phyloP scores from a whole-genome alignment of 805 yeast species.

The Cyberlindnera misumaiensis region DNA sequence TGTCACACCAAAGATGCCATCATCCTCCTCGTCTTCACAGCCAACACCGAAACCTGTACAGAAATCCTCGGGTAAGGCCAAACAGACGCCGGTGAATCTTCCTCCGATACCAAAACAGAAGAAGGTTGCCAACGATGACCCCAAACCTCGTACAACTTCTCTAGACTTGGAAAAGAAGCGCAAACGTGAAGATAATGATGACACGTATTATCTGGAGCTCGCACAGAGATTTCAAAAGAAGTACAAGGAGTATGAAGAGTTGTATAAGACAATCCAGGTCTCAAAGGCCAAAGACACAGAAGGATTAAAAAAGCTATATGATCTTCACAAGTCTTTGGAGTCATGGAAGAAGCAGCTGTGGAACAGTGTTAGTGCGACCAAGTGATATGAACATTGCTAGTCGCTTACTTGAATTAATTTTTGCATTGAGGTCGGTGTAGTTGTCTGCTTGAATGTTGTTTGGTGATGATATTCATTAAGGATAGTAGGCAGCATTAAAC shows the following conservation, averaged over 20 bases:
- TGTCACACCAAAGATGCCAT: no score
- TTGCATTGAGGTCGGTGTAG: no score
- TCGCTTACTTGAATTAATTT: no score
- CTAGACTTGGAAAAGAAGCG: constrained; percentile 4
- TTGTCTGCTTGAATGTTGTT: no score
- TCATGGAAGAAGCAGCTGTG: constrained; percentile 52
- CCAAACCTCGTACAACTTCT: neutral
- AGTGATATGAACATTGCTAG: no score
- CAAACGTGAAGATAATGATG: constrained; percentile 10
- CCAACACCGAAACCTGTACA: neutral
- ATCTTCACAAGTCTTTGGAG: constrained; percentile 44
- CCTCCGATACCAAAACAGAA: neutral
- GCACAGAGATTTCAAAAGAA: constrained; percentile 40
- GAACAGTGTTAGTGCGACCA: constrained; percentile 27
- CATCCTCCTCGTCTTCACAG: neutral
- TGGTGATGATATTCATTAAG: no score
- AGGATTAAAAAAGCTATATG: constrained; percentile 33
- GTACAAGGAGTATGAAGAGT: constrained; percentile 41
- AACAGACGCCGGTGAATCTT: neutral
- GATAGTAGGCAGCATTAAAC: no score
- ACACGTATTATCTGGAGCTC: constrained; percentile 34
- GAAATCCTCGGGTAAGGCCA: neutral
- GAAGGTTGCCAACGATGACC: neutral
- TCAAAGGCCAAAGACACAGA: constrained; percentile 4
- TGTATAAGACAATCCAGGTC: constrained; percentile 28